Evolutionary conservation across 208 protist species (phyloP).

Genomic region (Leishmania tropica): DNA sequence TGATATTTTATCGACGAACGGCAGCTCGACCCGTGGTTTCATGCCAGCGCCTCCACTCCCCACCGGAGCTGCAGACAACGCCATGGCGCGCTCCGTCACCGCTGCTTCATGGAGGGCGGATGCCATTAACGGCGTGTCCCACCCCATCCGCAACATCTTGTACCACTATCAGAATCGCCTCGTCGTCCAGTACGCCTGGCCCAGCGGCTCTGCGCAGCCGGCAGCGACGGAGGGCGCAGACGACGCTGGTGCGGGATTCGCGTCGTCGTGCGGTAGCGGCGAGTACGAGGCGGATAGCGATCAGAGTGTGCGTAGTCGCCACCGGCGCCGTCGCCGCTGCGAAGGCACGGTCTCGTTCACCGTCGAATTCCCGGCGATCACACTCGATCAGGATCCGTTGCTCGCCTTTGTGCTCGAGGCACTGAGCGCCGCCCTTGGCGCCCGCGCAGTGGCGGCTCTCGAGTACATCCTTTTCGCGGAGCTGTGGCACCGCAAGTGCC

Average conservation of each 20-base stretch:
- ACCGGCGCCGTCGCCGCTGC: slow-evolving; percentile 33
- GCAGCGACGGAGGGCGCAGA: not conserved
- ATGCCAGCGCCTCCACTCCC: not conserved
- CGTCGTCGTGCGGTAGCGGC: not conserved
- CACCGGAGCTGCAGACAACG: too few species aligned
- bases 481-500: slow-evolving; percentile 28
- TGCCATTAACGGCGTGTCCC: slow-evolving; percentile 1
- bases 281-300: not conserved
- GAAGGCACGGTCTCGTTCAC: slow-evolving; percentile 31
- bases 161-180: slow-evolving; percentile 22
- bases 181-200: slow-evolving; percentile 33
- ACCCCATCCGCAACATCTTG: slow-evolving; percentile 22
- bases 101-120: slow-evolving; percentile 7
- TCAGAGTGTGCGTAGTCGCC: not conserved
- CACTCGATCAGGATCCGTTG: slow-evolving; percentile 46
- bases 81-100: not conserved
- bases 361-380: slow-evolving; percentile 42
- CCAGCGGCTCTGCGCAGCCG: slow-evolving; percentile 13
- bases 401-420: slow-evolving; percentile 53
- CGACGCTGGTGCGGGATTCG: not conserved
- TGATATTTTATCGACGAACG: not conserved
- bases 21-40: not conserved
- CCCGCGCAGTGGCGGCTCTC: slow-evolving; percentile 32
- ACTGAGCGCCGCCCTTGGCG: slow-evolving; percentile 51
- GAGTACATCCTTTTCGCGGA: slow-evolving; percentile 55